Evolutionary conservation across 1,284 basidiomycete genomes (phyloP), one percentile per base, ranked within the genome.

Genomic region (Afroboletus lepidellus): DNA sequence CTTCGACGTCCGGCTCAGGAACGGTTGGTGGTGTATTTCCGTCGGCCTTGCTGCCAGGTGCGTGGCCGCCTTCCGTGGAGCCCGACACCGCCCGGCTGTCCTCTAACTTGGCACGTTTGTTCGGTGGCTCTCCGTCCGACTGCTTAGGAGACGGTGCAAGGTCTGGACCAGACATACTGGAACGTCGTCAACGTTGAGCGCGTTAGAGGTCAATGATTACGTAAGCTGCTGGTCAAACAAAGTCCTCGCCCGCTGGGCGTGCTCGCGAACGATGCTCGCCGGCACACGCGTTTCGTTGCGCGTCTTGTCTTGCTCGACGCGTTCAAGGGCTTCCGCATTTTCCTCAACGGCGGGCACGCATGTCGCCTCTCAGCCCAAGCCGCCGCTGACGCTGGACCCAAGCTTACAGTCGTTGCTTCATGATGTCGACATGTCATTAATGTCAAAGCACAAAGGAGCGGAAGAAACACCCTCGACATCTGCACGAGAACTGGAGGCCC

Each of bases 401-500:
- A 79, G 78, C 34, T 72, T 87, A 49, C 75, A 77, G 58, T 73
- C 76, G 7, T 68, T 90, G 23, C 70, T 90, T 38, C 73, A 76
- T 51, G 85, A 87, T 69, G 77, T 83, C 2, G 85, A 88, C 56
- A 80, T 86, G 57, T 81, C 86, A 9, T 66, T 88, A 15, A 68
- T 72, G 44, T 73, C 74, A 29, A 81, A 76, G 58, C 57, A 62
- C 13, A 65, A 57, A 15, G 57, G 53, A 23, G 38, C 57, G 11
- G 56, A 58, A 29, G 57, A 23, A 45, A 46, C 53, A 37, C 34
- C 13, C 32, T 29, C 57, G 5, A 3, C 29, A 8, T 52, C 61
- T 38, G 53, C 65, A 32, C 79, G 77, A 53, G 84, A 87, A 60
- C 69, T 90, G 12, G 78, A 87, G 59, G 67, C 78, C 30, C 67